Base-by-base conservation (phyloP, 1,284 basidiomycete species). In the Termitomyces sp. region DNA sequence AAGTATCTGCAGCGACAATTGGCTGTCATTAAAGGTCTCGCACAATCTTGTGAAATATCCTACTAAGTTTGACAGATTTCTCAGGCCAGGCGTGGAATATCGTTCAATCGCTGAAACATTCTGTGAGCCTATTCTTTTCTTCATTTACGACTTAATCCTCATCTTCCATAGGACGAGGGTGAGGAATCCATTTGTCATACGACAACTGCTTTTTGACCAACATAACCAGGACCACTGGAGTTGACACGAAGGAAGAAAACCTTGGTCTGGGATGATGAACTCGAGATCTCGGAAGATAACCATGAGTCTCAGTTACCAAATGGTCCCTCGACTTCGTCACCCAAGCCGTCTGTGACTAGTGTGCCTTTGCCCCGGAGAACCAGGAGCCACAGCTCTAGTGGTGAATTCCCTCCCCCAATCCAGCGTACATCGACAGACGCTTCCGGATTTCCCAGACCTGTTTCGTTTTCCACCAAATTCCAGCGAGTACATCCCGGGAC, bases 41-140 rank as follows among this genome's bases (percentile, higher is more conserved):
- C 30, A 17, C 38, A 12, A 28, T 15, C 1, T 41, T 33, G 21
- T 41, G 31, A 33, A 12, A 34, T 7, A n/a, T 9, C 5, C 17
- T 24, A 17, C 17, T 10, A 5, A 40, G 7, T 13, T 38, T 44
- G 10, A 53, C 42, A 48, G 36, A 38, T 33, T 36, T 58, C 34
- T 13, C 51, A 77, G 75, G 77, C 2, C 94, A 97, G 67, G 93
- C 90, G 4, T 92, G 86, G 80, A 94, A 94, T 62, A 85, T 96
- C 33, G 81, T 95, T 1, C 88, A 94, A 66, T 90, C 88, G 7
- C 71, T 97, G 45, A 84, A 80, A 61, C 85, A 89, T 64, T 66
- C 74, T 13, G 89, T 91, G 61, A 46, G 24, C 10, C 17, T 21
- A 21, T 72, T n/a, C 17, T 43, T 36, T 33, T 38, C 36, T 8